Base-by-base conservation (phyloP, 108 stramenopile species). In the Cyclotella baltica region DNA sequence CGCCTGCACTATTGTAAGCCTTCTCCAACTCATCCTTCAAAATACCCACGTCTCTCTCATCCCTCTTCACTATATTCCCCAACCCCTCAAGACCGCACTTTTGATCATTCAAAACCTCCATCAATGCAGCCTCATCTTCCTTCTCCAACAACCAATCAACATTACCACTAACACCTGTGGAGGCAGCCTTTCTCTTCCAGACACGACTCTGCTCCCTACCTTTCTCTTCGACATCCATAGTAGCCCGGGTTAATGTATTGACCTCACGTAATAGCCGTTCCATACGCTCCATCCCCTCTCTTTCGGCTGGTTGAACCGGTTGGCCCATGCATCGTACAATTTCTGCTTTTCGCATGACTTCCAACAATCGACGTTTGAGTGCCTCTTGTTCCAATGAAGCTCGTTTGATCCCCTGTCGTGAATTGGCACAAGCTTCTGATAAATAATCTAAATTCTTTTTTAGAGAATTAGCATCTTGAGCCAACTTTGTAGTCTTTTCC, bases 291-390 rank as follows among this genome's bases (percentile, higher is more conserved):
- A 79, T 55, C 11, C 79, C 85, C 51, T 87, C 74, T 27, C 83
- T 31, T 70, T 95, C 93, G 28, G 89, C 90, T 11, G 50, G 70
- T 70, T 95, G 93, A 3, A 85, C 56, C 0, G 90, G 89, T 57
- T 86, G 68, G 68, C 87, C 89, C 75, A 88, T 86, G 62, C 90
- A 95, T 48, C 93, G 84, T 5, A 85, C 77, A 48, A 95, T 65
- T 75, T 95, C 93, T 1, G 92, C 91, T 72, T 83, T 77, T 4
- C 78, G 77, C 93, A 95, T 92, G 10, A 92, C 43, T 27, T 87
- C 80, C 58, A 95, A 70, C 37, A 95, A 77, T 52, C 86, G 69
- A 20, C 77, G 59, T 19, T 78, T 73, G 61, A 90, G 78, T 4
- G 48, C 59, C 28, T 70, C 81, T 63, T 89, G 88, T 18, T 73